Conservation (phyloP, 1,284 basidiomycete genomes). For the Clitocybe nebularis region DNA sequence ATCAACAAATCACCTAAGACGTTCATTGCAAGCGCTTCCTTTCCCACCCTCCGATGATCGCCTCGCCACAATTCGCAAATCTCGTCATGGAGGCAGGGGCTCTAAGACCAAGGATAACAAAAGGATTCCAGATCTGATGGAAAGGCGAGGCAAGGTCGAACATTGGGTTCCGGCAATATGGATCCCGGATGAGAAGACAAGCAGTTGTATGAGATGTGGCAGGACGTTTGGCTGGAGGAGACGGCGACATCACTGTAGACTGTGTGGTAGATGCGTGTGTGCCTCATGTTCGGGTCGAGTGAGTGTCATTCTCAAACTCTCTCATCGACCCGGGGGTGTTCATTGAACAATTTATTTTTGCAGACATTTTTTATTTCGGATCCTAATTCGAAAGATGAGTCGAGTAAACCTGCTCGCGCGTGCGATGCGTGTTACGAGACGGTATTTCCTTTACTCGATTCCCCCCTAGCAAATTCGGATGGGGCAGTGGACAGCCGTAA, state of each 20-base stretch:
- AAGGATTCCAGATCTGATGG: conserved; percentile 22
- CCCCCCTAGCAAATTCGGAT: conserved; percentile 20
- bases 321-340: conserved; percentile 1
- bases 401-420: conserved; percentile 68
- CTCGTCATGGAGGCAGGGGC: conserved; percentile 14
- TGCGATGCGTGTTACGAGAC: conserved; percentile 85
- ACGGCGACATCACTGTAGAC: conserved; percentile 84
- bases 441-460: conserved; percentile 69
- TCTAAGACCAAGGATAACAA: conserved; percentile 20
- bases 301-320: conserved; percentile 19
- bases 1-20: conserved; percentile 69
- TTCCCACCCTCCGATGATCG: conserved; percentile 54
- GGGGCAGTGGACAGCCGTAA: conserved; percentile 7
- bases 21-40: conserved; percentile 68
- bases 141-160: conserved; percentile 62
- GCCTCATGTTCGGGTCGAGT: conserved; percentile 78
- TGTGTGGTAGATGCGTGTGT: conserved; percentile 89
- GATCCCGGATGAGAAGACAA: conserved; percentile 83
- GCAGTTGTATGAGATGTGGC: conserved; percentile 81
- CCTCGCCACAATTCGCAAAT: conserved; percentile 23
- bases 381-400: conserved; percentile 38
- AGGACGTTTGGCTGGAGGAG: conserved; percentile 77
- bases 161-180: conserved; percentile 90
- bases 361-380: conserved; percentile 80
- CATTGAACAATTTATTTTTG: background rate